Conservation (phyloP, 805 yeast species). For the Cyberlindnera maritima region DNA sequence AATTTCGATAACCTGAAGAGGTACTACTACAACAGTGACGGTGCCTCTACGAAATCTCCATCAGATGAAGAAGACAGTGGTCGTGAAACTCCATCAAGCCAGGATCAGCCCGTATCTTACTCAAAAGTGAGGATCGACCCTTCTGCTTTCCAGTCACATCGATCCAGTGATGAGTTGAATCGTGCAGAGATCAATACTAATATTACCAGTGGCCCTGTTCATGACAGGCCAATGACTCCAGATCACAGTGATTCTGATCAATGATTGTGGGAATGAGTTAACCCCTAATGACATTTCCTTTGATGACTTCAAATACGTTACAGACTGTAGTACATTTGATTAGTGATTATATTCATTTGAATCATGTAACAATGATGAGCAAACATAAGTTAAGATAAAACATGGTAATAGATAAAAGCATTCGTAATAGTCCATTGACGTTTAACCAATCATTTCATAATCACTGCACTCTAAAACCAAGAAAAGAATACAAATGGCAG, state of each 20-base stretch:
- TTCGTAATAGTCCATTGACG: not conserved
- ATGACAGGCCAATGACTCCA: constrained; percentile 15
- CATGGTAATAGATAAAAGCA: not conserved
- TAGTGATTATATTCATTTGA: not conserved
- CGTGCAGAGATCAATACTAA: not conserved
- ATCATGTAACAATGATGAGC: not conserved
- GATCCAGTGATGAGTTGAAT: not conserved
- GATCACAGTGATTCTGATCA: constrained; percentile 19
- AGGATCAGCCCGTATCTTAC: not conserved
- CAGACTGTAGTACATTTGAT: too few relatives aligned
- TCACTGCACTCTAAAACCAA: not conserved
- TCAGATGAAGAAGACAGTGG: constrained; percentile 14
- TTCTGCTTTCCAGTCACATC: not conserved
- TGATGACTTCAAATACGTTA: not conserved
- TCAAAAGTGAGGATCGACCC: not conserved
- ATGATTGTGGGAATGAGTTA: too few relatives aligned
- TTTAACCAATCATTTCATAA: not conserved
- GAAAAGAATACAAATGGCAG: too few relatives aligned
- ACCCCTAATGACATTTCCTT: not conserved
- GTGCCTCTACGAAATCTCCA: constrained; percentile 4
- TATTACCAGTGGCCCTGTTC: too few relatives aligned
- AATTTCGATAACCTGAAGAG: constrained; percentile 16
- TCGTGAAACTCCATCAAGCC: not conserved
- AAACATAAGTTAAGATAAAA: not conserved
- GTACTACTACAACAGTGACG: constrained; percentile 18